phyloP scores from a whole-genome alignment of 2,329 filamentous ascomycete species.

The Colletotrichum costaricense region DNA sequence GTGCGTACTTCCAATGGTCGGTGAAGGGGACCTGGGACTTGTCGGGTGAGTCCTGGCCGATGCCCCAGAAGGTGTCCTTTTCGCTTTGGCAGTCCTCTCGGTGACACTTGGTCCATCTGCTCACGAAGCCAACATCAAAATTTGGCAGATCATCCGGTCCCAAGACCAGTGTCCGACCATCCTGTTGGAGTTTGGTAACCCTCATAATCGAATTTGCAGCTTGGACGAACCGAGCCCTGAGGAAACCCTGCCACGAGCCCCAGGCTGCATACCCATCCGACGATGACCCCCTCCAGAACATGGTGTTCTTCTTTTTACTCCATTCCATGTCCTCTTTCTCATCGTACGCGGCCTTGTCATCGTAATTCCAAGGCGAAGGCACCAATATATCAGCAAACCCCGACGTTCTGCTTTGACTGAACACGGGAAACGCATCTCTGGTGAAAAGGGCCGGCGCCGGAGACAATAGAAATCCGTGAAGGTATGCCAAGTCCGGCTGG shows the following conservation, averaged over 20 bases:
- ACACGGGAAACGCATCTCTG: slow-evolving; percentile 62
- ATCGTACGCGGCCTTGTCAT: slow-evolving; percentile 52
- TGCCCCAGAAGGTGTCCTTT: slow-evolving; percentile 45
- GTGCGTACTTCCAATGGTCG: slow-evolving; percentile 58
- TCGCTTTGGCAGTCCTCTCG: slow-evolving; percentile 46
- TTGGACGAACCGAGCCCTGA: slow-evolving; percentile 69
- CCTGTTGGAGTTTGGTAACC: slow-evolving; percentile 27
- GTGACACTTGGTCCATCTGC: slow-evolving; percentile 48
- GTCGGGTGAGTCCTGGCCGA: slow-evolving; percentile 36
- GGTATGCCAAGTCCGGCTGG: slow-evolving; percentile 58
- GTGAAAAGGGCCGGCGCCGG: slow-evolving; percentile 41
- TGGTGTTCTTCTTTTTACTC: slow-evolving; percentile 58
- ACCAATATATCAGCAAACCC: slow-evolving; percentile 65
- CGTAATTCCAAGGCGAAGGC: slow-evolving; percentile 48
- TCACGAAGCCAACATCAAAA: slow-evolving; percentile 53
- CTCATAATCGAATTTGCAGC: slow-evolving; percentile 54
- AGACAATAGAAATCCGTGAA: slow-evolving; percentile 63
- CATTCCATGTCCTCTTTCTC: slow-evolving; percentile 54
- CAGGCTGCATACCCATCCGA: slow-evolving; percentile 60
- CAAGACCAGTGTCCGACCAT: background rate
- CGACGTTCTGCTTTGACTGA: slow-evolving; percentile 65
- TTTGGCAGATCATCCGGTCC: slow-evolving; percentile 15
- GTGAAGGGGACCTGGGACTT: slow-evolving; percentile 43
- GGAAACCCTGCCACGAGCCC: slow-evolving; percentile 67
- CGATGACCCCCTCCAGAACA: slow-evolving; percentile 67